A percentile compares a stretch with the other conserved stretches of the same genome.
Conservation (phyloP, 768 basidiomycete species). For the Lentinus brumalis region DNA sequence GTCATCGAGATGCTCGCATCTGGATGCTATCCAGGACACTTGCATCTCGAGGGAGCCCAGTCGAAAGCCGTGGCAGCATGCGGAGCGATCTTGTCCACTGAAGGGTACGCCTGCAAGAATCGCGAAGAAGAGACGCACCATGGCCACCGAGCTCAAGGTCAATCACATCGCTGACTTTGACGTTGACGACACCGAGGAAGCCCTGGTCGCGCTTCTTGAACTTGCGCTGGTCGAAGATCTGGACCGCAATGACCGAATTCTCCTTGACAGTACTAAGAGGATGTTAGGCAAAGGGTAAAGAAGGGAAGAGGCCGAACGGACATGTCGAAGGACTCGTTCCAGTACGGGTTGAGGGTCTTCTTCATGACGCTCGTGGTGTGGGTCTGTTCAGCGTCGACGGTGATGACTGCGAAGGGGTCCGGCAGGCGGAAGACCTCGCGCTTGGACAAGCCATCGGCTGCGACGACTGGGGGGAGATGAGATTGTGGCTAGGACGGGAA, state of each 20-base stretch:
- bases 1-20: too few species aligned
- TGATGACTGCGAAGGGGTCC: constrained; percentile 98
- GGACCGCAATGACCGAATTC: constrained; percentile 95
- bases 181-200: constrained; percentile 96
- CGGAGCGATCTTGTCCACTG: too few species aligned
- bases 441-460: constrained; percentile 91
- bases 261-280: constrained; percentile 85
- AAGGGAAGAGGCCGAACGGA: constrained; percentile 38
- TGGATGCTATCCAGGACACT: too few species aligned
- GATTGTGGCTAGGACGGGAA: not conserved
- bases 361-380: constrained; percentile 97
- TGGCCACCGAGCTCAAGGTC: constrained; percentile 93
- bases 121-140: constrained; percentile 53
- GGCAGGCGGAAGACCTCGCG: constrained; percentile 96
- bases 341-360: constrained; percentile 93
- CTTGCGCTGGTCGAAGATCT: constrained; percentile 99
- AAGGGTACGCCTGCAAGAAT: not conserved
- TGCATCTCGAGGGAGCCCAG: too few species aligned
- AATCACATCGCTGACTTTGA: constrained; percentile 85
- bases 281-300: constrained; percentile 1
- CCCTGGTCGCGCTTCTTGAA: constrained; percentile 99
- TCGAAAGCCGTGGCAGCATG: too few species aligned
- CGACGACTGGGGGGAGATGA: constrained; percentile 68
- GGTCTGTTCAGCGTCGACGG: constrained; percentile 97
- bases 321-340: constrained; percentile 99